Evolutionary conservation across 2,329 filamentous ascomycete species (phyloP).

Genomic region (Ophiostoma populinum): DNA sequence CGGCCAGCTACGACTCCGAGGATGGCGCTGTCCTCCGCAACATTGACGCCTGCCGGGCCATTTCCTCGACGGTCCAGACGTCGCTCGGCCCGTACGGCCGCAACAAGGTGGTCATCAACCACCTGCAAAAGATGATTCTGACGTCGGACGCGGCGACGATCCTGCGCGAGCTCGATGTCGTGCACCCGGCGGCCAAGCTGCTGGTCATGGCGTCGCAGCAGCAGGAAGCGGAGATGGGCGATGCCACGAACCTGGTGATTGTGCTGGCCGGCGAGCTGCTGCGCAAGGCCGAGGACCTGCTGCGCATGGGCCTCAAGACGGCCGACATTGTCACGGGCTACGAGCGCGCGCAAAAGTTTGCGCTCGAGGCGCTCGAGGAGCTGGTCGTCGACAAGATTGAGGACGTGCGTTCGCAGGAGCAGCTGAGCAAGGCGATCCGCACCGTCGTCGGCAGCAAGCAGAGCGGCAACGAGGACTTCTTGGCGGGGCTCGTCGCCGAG

Average conservation of each 20-base stretch:
- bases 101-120: conserved; percentile 99
- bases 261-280: conserved; percentile 87
- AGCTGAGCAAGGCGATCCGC: conserved; percentile 86
- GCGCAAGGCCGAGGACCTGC: conserved; percentile 89
- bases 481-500: conserved; percentile 77
- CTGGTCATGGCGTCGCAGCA: conserved; percentile 98
- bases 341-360: conserved; percentile 82
- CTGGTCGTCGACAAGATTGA: conserved; percentile 81
- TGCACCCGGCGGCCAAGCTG: conserved; percentile 93
- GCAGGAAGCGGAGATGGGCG: conserved; percentile 97
- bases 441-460: conserved; percentile 97
- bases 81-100: conserved; percentile 92
- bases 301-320: conserved; percentile 96
- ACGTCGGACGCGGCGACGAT: conserved; percentile 97
- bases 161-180: conserved; percentile 89
- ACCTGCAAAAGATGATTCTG: conserved; percentile 98
- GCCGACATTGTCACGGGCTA: conserved; percentile 93
- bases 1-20: conserved; percentile 83
- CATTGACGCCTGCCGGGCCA: conserved; percentile 94
- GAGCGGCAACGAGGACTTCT: conserved; percentile 76
- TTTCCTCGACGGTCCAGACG: conserved; percentile 89
- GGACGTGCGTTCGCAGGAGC: conserved; percentile 61
- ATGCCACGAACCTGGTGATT: conserved; percentile 95
- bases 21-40: conserved; percentile 97
- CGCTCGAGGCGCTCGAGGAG: conserved; percentile 70